phyloP scores from a whole-genome alignment of 2,329 filamentous ascomycete species.

The Aspergillus puulaauensis region DNA sequence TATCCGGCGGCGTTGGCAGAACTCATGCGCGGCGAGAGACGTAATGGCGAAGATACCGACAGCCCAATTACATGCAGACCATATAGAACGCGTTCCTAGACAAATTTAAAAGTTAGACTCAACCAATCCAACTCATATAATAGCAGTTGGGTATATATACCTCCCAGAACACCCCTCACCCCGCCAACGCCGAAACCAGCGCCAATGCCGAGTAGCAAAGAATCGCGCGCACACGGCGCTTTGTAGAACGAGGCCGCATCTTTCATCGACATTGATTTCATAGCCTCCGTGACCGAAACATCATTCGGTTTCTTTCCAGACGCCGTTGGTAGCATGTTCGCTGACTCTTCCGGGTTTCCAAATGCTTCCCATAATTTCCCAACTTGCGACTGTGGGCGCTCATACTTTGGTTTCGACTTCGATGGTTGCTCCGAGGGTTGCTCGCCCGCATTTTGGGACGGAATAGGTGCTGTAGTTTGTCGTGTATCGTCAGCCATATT shows the following conservation, averaged over 20 bases:
- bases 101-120: not conserved
- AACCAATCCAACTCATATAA: not conserved
- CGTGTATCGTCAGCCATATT: conserved; percentile 43
- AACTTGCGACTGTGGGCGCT: conserved; percentile 46
- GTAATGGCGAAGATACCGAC: conserved; percentile 72
- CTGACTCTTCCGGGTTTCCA: conserved; percentile 49
- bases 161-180: conserved; percentile 70
- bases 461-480: conserved; percentile 22
- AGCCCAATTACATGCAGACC: conserved; percentile 78
- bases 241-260: conserved; percentile 66
- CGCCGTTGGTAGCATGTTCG: conserved; percentile 57
- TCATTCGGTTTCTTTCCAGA: conserved; percentile 55
- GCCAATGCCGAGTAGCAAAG: conserved; percentile 78
- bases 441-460: conserved; percentile 14
- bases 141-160: conserved; percentile 45
- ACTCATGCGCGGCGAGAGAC: conserved; percentile 76
- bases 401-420: conserved; percentile 39
- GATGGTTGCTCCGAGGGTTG: conserved; percentile 19
- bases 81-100: conserved; percentile 54
- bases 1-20: conserved; percentile 72
- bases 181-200: conserved; percentile 74
- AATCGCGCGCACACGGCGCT: conserved; percentile 79
- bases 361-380: conserved; percentile 50
- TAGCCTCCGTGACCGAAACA: conserved; percentile 40
- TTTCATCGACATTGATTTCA: conserved; percentile 48